Base-by-base conservation (phyloP, 2,329 filamentous ascomycete species). In the Ramichloridium luteum region DNA sequence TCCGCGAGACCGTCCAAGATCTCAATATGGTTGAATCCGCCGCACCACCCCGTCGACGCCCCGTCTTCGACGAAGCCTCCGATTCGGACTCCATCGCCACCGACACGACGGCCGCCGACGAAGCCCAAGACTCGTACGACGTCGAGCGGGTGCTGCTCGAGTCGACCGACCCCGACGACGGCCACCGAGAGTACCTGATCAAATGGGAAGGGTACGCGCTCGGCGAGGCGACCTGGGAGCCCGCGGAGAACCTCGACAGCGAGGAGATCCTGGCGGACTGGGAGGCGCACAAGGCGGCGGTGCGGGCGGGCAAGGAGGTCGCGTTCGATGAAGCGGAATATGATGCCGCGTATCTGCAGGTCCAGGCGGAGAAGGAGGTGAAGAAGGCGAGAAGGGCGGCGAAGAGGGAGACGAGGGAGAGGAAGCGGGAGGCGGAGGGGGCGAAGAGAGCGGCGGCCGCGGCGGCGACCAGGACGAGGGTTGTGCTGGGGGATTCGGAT, bases 181-280 rank as follows among this genome's bases (percentile, higher is more conserved):
- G 25, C 5, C 25, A 23, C 8, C 9, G 16, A 14, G 6, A 32
- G 10, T 54, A 50, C 30, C 40, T 54, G 6, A 32, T 53, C 29
- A 51, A 53, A 30, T 56, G 53, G 53, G 39, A 44, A 14, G 48
- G 47, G 15, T 56, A 53, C 31, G 35, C 41, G 4, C 37, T 51
- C 0, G 25, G 38, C 6, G 31, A 39, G 10, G 39, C 41, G 12
- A 51, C 47, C 1, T 55, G 51, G 51, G 53, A 56, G 26, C 49
- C 49, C 2, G 25, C 14, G 6, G 36, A 45, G 6, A 35, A 45
- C 13, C 22, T 51, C 10, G 9, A 38, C 2, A 28, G 28, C 13
- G 27, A 31, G 2, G 30, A 35, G 3, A 34, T 46, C 5, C 17
- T 49, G 13, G 8, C 26, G 6, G 18, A 40, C 10, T 55, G 51